Evolutionary conservation across 179 eudicot species (phyloP).

Genomic region (Silene coronaria): DNA sequence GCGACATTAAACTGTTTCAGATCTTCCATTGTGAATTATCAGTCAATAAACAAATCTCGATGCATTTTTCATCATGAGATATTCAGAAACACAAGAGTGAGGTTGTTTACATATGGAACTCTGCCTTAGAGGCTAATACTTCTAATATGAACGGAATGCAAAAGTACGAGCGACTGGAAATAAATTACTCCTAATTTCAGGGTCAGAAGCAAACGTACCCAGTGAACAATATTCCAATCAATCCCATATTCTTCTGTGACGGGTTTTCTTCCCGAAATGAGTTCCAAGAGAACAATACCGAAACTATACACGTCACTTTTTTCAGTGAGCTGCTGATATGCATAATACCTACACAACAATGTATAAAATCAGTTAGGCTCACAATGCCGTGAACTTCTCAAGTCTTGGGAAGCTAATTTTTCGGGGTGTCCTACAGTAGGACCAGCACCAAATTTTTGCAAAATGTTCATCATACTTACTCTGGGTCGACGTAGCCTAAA

Average conservation of each 20-base stretch:
- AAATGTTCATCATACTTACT: conserved; percentile 40
- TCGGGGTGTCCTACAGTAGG: not conserved
- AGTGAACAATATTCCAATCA: conserved; percentile 93
- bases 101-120: no score
- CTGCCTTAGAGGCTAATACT: not conserved
- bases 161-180: not conserved
- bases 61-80: not conserved
- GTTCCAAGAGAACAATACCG: conserved; percentile 86
- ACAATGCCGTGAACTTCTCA: not conserved
- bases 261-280: conserved; percentile 93
- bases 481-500: conserved; percentile 91
- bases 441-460: not conserved
- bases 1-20: no score
- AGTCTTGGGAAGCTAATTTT: not conserved
- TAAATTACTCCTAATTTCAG: not conserved
- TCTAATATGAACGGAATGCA: not conserved
- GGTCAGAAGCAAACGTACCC: conserved; percentile 49
- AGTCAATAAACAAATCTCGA: not conserved
- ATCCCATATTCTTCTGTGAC: conserved; percentile 71
- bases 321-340: conserved; percentile 77
- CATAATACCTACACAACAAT: conserved; percentile 57
- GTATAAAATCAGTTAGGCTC: not conserved
- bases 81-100: not conserved
- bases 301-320: conserved; percentile 92
- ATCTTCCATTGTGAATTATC: no score